Evolutionary conservation across 176 grass and related monocot genomes (phyloP).

Genomic region (Canna indica): DNA sequence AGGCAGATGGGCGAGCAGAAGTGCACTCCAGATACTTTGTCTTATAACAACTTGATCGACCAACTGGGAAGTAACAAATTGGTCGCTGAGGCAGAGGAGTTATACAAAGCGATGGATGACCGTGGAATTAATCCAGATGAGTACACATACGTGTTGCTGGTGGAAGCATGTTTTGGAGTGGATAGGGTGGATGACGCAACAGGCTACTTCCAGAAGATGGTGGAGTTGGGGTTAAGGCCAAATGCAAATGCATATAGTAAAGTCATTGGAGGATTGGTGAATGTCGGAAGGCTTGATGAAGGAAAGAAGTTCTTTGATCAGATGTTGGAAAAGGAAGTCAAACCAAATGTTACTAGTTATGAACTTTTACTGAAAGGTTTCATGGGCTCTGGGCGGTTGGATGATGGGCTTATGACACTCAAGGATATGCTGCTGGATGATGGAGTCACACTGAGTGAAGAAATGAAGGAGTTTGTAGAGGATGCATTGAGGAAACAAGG

Average conservation of each 20-base stretch:
- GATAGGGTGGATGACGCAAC: conserved; percentile 42
- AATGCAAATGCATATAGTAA: conserved; percentile 48
- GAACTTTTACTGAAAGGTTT: conserved; percentile 49
- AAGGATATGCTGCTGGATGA: conserved; percentile 56
- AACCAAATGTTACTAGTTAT: conserved; percentile 43
- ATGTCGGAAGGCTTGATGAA: conserved; percentile 37
- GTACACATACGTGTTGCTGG: conserved; percentile 53
- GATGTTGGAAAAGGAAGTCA: conserved; percentile 48
- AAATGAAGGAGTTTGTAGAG: conserved; percentile 58
- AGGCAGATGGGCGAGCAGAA: conserved; percentile 53
- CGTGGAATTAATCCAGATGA: conserved; percentile 26
- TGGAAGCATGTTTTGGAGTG: conserved; percentile 47
- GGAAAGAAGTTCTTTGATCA: conserved; percentile 50
- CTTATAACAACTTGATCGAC: conserved; percentile 71
- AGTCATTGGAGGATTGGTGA: conserved; percentile 29
- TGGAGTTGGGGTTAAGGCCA: conserved; percentile 49
- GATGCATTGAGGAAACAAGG: conserved; percentile 35
- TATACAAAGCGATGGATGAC: conserved; percentile 47
- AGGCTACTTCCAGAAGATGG: conserved; percentile 60
- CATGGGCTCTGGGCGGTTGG: conserved; percentile 25
- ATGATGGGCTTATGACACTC: conserved; percentile 30
- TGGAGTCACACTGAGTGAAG: conserved; percentile 42
- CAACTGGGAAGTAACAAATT: conserved; percentile 38
- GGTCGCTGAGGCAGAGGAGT: conserved; percentile 33
- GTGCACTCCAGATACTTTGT: conserved; percentile 34